phyloP scores from a whole-genome alignment of 148 eudicot species.

The Cornus controversa region DNA sequence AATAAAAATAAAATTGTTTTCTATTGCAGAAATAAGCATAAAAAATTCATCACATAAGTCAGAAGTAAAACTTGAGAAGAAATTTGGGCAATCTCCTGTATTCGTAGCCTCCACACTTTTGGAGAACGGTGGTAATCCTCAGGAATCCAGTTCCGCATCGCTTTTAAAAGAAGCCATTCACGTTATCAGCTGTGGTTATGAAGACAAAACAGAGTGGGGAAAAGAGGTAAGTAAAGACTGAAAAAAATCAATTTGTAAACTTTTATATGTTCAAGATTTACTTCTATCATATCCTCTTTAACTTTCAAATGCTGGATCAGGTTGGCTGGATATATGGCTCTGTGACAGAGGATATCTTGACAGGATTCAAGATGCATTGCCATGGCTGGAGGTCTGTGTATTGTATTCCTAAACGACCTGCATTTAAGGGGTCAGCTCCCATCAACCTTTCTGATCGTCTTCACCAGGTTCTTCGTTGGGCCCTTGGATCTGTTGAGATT shows the following conservation, averaged over 20 bases:
- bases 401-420: constrained; percentile 67
- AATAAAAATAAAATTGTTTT: too few relatives aligned
- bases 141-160: constrained; percentile 48
- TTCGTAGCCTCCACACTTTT: constrained; percentile 63
- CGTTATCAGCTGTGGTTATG: constrained; percentile 77
- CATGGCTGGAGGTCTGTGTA: constrained; percentile 84
- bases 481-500: constrained; percentile 75
- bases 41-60: constrained; percentile 64
- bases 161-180: constrained; percentile 78
- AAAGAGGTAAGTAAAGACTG: constrained; percentile 53
- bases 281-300: not conserved
- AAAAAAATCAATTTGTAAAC: not conserved
- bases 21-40: constrained; percentile 48
- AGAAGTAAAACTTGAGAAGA: constrained; percentile 68
- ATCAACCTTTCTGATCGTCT: constrained; percentile 79
- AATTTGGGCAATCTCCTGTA: constrained; percentile 71
- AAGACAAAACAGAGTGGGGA: constrained; percentile 80
- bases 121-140: constrained; percentile 62
- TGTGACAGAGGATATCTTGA: constrained; percentile 74
- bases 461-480: constrained; percentile 84
- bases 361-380: constrained; percentile 82
- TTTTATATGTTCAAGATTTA: not conserved
- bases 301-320: constrained; percentile 18
- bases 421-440: constrained; percentile 81
- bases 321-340: constrained; percentile 85